phyloP scores from a whole-genome alignment of 208 protist species.

The Trichomonas vaginalis region DNA sequence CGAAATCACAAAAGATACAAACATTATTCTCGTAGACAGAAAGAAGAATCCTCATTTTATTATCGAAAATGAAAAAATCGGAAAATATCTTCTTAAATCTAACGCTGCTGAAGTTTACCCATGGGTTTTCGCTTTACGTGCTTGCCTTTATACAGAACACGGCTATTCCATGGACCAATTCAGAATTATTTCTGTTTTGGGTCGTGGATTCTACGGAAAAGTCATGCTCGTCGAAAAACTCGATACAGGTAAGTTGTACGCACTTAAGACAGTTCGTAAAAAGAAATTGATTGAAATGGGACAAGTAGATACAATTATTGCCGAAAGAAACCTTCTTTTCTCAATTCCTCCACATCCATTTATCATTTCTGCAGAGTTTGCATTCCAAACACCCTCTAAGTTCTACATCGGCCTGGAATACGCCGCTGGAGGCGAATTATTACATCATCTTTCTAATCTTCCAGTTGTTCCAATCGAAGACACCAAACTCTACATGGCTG shows the following conservation, averaged over 20 bases:
- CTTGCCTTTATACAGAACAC: neutral
- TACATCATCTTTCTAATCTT: neutral
- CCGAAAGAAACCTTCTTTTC: neutral
- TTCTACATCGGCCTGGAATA: constrained; percentile 3
- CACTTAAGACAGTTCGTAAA: neutral
- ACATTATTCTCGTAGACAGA: neutral
- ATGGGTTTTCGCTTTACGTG: neutral
- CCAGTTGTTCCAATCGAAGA: neutral
- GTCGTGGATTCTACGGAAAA: constrained; percentile 7
- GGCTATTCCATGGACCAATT: neutral
- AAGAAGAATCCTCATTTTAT: neutral
- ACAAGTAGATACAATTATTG: neutral
- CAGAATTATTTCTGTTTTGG: neutral
- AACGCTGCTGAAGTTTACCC: neutral
- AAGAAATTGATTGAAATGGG: neutral
- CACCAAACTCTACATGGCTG: neutral
- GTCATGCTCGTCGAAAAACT: constrained; percentile 14
- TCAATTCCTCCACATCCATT: neutral
- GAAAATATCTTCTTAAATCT: neutral
- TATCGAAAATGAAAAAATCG: neutral
- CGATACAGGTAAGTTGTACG: neutral
- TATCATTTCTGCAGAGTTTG: neutral
- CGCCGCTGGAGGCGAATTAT: neutral
- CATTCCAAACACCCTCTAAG: neutral
- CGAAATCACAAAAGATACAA: neutral